These are phyloP conservation scores for Holtermannia corniformis DNA, from an alignment of 768 basidiomycete species.

Conservation along the genomic window DNA sequence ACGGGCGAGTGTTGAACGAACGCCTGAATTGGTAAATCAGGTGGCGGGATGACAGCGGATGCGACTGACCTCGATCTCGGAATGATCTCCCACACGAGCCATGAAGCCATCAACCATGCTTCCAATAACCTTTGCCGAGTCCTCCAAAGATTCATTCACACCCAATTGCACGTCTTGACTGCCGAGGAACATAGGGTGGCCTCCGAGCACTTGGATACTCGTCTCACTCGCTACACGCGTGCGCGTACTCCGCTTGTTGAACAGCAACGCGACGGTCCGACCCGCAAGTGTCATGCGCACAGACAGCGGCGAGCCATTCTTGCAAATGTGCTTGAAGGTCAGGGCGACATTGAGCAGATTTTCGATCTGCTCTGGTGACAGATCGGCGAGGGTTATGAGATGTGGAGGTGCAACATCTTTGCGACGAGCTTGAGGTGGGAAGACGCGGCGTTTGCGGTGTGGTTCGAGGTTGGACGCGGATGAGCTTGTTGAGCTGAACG, in stretches of 20 bases:
- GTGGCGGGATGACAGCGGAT: not conserved
- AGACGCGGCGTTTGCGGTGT: no score
- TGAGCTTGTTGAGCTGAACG: no score
- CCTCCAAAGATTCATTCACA: constrained; percentile 78
- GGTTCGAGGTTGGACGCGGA: no score
- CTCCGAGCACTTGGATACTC: constrained; percentile 65
- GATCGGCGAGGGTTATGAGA: constrained; percentile 81
- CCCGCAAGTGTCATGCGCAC: constrained; percentile 38
- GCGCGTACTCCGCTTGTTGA: constrained; percentile 86
- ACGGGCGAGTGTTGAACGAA: constrained; percentile 81
- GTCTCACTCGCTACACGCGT: constrained; percentile 86
- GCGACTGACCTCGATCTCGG: constrained; percentile 71
- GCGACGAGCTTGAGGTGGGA: no score
- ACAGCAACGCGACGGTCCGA: constrained; percentile 79
- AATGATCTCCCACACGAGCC: constrained; percentile 86
- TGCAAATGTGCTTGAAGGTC: constrained; percentile 36
- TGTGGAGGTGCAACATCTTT: no score
- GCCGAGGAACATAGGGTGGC: constrained; percentile 81
- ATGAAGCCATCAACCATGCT: constrained; percentile 97
- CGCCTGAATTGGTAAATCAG: constrained; percentile 51
- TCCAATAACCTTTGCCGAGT: constrained; percentile 78
- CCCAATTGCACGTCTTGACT: constrained; percentile 87
- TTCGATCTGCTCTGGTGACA: constrained; percentile 63
- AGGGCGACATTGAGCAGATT: constrained; percentile 58
- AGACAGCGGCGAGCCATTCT: constrained; percentile 10